These are phyloP conservation scores for Hortiboletus flavorubellus DNA, from an alignment of 768 basidiomycete species.

Conservation along the genomic window DNA sequence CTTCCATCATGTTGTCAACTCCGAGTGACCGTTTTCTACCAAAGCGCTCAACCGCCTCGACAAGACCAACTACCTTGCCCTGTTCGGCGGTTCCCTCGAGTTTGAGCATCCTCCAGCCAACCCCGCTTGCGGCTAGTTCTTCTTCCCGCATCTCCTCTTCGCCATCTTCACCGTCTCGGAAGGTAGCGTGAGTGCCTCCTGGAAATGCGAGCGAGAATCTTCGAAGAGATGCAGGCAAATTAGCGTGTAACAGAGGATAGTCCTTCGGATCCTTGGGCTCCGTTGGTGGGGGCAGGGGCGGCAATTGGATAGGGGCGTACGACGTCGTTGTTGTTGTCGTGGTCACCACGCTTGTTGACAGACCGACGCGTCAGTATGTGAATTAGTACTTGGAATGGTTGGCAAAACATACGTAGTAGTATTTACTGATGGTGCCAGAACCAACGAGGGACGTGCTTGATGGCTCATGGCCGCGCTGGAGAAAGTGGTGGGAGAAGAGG, in stretches of 20 bases:
- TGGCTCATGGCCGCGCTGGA: constrained; percentile 51
- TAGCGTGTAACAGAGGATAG: constrained; percentile 75
- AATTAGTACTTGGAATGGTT: background rate
- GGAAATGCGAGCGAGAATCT: constrained; percentile 79
- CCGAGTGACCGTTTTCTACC: constrained; percentile 57
- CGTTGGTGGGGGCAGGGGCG: constrained; percentile 64
- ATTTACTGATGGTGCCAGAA: constrained; percentile 78
- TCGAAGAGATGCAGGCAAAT: constrained; percentile 68
- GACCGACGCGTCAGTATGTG: constrained; percentile 23
- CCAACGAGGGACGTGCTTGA: constrained; percentile 61
- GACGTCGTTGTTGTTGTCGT: constrained; percentile 90
- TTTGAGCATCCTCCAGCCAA: constrained; percentile 74
- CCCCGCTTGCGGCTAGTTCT: constrained; percentile 59
- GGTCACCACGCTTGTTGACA: constrained; percentile 66
- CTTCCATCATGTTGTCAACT: constrained; percentile 65
- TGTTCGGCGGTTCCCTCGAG: constrained; percentile 55
- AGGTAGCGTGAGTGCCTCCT: constrained; percentile 75
- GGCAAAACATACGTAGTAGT: constrained; percentile 68
- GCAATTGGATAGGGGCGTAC: constrained; percentile 84
- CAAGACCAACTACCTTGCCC: constrained; percentile 56
- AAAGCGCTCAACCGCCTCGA: constrained; percentile 81
- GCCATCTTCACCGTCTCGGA: constrained; percentile 64
- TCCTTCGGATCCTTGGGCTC: constrained; percentile 75
- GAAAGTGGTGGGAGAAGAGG: constrained; percentile 24
- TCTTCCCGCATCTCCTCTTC: constrained; percentile 71